Base-by-base conservation (phyloP, 345 rosid genomes). In the Gossypium longicalyx region DNA sequence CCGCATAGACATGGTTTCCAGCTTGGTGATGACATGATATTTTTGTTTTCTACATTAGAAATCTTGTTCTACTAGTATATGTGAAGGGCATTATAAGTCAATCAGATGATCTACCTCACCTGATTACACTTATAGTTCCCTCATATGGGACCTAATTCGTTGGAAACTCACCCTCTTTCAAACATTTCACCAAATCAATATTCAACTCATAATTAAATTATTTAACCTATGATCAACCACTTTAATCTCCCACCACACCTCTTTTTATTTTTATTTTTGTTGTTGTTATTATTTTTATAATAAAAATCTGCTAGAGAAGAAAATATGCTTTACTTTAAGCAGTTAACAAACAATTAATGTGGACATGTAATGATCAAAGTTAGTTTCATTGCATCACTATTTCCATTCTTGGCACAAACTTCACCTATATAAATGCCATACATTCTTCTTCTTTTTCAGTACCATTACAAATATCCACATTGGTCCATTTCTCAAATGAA, bases 361-460 rank as follows among this genome's bases (percentile, higher is more conserved):
- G 77, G 41, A 16, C 44, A 64, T 67, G 38, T 67, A 65, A 76
- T 69, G 73, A 63, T 77, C 74, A 47, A 76, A 58, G 51, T 23
- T 66, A 2, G n/a, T 71, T 74, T 19, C 56, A 12, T 25, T 56
- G 66, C 80, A 63, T 79, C 79, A 74, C 52, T 71, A 25, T 49
- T 49, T 15, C 72, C 57, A 49, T 16, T 51, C 45, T 49, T 17
- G 10, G 16, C 59, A 69, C 72, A 45, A 53, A 20, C 64, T 72
- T 67, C 54, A 7, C 38, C 84, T 74, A 79, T 83, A 78, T 74
- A 72, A 66, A 72, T 44, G 34, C 76, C 57, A 53, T 19, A 63
- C 57, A 23, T 71, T 59, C 86, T 64, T 87, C 78, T 19, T 71
- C 49, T 76, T 54, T 10, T 7, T 11, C 48, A 2, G 68, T n/a